Base-by-base conservation (phyloP, 2,329 filamentous ascomycete genomes). In the Pseudocercospora fuligena region DNA sequence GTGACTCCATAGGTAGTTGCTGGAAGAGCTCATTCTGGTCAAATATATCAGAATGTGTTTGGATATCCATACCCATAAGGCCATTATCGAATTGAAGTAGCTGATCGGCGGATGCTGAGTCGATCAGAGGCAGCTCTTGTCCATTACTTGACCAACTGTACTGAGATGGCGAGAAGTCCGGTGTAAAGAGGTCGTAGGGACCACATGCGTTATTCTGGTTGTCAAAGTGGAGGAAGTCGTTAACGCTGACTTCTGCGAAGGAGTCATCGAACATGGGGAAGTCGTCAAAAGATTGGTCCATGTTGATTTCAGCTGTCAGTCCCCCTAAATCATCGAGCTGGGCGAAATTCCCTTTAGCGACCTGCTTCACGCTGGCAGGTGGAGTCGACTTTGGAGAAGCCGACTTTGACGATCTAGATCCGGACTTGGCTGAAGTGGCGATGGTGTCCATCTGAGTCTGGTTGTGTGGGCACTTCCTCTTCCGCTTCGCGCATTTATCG, bases 401-500 rank as follows among this genome's bases (percentile, higher is more conserved):
- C 19, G 60, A 40, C 21, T 62, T 62, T 25, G 66, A 58, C 21
- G 40, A 56, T 23, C 36, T 53, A 21, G 58, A 63, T 8, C 58
- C 43, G 6, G 59, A 63, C 65, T 72, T 72, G 31, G 61, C 25
- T 19, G 62, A 58, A 16, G 29, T 65, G 5, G 63, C 27, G 31
- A 68, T 47, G 5, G 56, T 70, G 16, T 77, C 74, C 71, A 77
- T 75, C 31, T 76, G 71, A 6, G 74, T 67, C 60, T 77, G 73
- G 64, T 76, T 75, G 66, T 77, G 75, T 27, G 69, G 66, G 64
- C 75, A 77, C 69, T 78, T 78, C 36, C 77, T 72, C 70, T 79
- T 79, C 5, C 77, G 72, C 68, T 75, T 74, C 27, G 74, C 72
- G 68, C 77, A 79, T 67, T 76, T 75, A 11, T 78, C 75, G 69